These are phyloP conservation scores for Globisporangium splendens DNA, from an alignment of 352 stramenopile species.

Conservation along the genomic window DNA sequence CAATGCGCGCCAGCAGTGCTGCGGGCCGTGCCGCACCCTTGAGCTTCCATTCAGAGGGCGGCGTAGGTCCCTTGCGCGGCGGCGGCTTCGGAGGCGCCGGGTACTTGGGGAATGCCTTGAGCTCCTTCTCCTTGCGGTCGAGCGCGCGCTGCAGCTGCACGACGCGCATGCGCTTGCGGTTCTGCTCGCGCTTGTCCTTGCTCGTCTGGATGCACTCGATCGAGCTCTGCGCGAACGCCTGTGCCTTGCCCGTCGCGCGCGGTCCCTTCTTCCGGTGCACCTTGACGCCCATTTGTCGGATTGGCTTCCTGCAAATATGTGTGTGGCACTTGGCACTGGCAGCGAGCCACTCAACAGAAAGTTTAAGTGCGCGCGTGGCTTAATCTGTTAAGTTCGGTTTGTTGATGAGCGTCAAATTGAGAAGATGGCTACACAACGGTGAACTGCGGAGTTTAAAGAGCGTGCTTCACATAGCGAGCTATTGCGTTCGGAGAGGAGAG, in stretches of 20 bases:
- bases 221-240: constrained; percentile 60
- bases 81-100: constrained; percentile 30
- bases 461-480: no score
- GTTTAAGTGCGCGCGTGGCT: not conserved
- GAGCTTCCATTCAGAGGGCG: constrained; percentile 71
- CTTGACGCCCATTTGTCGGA: constrained; percentile 41
- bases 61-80: constrained; percentile 51
- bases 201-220: constrained; percentile 56
- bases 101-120: constrained; percentile 56
- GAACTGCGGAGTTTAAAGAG: no score
- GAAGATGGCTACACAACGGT: not conserved
- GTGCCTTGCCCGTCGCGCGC: constrained; percentile 43
- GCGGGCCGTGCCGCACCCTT: constrained; percentile 70
- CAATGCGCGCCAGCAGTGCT: constrained; percentile 71
- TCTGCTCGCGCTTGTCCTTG: constrained; percentile 63
- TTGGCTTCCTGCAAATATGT: not conserved
- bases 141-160: constrained; percentile 76
- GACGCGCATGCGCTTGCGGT: constrained; percentile 71
- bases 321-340: not conserved
- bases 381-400: not conserved
- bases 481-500: no score
- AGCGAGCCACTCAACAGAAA: no score
- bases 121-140: constrained; percentile 61
- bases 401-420: not conserved
- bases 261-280: constrained; percentile 56